phyloP scores from a whole-genome alignment of 208 protist species.

The Acanthamoeba quina region DNA sequence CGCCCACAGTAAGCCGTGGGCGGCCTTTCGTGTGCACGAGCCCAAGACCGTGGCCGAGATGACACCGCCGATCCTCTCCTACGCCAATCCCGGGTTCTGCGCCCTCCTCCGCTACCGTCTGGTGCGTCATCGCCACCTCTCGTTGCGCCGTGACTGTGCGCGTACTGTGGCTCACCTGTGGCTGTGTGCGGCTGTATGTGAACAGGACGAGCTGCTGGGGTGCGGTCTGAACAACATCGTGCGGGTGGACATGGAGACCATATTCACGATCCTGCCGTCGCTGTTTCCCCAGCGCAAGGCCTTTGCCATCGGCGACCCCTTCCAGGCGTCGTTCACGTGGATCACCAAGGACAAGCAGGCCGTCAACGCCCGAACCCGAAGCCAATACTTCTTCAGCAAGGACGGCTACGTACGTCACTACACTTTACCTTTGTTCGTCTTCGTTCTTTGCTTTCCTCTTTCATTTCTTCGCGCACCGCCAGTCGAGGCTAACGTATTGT shows the following conservation, averaged over 20 bases:
- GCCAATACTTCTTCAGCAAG: slow-evolving; percentile 63
- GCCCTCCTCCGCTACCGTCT: slow-evolving; percentile 9
- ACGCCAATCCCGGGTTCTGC: slow-evolving; percentile 14
- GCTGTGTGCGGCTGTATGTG: background rate
- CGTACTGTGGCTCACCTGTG: background rate
- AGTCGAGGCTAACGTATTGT: background rate
- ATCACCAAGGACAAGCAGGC: slow-evolving; percentile 52
- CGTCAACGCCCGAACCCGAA: background rate
- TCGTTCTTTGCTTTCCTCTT: background rate
- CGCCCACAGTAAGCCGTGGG: slow-evolving; percentile 1
- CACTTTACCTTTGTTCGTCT: background rate
- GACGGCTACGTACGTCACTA: background rate
- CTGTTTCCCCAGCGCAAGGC: slow-evolving; percentile 1
- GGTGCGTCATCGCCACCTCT: background rate
- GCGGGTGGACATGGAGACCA: slow-evolving; percentile 34
- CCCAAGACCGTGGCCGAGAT: background rate
- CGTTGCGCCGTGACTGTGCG: background rate
- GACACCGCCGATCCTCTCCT: background rate
- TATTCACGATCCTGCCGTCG: slow-evolving; percentile 13
- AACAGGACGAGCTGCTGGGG: slow-evolving; percentile 23
- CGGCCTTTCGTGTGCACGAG: background rate
- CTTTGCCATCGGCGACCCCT: slow-evolving; percentile 23
- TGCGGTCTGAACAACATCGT: background rate
- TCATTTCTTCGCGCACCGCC: no score
- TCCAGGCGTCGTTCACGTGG: slow-evolving; percentile 1